Conservation (phyloP, 2,329 filamentous ascomycete genomes). For the Trichoderma brevicompactum region DNA sequence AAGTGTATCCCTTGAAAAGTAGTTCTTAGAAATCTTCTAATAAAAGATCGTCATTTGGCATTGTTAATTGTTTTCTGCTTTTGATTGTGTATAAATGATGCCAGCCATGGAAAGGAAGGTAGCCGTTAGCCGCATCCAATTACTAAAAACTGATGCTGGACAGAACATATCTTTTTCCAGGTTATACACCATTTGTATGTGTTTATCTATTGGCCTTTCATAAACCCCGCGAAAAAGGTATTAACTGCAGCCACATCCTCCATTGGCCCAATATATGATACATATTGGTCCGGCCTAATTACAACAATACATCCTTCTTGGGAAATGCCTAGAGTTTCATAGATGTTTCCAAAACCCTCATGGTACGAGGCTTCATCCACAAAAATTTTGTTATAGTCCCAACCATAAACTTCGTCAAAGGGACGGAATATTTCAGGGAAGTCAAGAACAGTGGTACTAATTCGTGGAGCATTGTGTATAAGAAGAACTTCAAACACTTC, state of each 20-base stretch:
- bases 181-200: neutral
- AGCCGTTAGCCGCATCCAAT: too few relatives aligned
- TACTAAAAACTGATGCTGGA: too few relatives aligned
- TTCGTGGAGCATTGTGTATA: neutral
- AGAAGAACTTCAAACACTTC: constrained; percentile 1
- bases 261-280: neutral
- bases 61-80: too few relatives aligned
- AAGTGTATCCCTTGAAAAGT: too few relatives aligned
- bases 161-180: neutral
- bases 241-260: neutral
- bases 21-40: too few relatives aligned
- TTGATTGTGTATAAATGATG: too few relatives aligned
- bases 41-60: too few relatives aligned
- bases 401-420: neutral
- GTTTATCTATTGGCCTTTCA: neutral
- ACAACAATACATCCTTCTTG: constrained; percentile 3
- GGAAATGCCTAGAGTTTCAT: neutral
- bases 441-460: neutral
- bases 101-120: too few relatives aligned
- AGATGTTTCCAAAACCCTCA: constrained; percentile 2
- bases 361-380: constrained; percentile 12
- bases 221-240: neutral
- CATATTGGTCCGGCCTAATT: neutral
- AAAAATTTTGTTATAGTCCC: constrained; percentile 17
- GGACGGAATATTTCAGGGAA: constrained; percentile 1